Evolutionary conservation across 202 grass and related monocot species (phyloP).

Genomic region (Eragrostis tef): DNA sequence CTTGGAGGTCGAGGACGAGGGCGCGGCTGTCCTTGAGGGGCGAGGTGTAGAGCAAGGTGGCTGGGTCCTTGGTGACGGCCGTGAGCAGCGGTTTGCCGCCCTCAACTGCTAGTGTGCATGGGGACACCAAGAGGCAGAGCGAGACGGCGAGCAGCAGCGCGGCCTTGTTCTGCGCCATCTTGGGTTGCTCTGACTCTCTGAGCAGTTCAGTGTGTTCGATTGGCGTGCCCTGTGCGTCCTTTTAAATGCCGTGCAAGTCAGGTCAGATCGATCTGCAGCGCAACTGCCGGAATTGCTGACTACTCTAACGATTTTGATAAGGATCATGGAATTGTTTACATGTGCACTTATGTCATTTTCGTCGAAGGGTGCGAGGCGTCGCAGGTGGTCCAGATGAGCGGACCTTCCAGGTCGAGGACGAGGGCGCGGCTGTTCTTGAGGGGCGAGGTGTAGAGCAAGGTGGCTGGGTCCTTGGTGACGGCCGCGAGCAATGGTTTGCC

Average conservation of each 20-base stretch:
- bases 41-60: conserved; percentile 73
- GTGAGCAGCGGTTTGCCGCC: conserved; percentile 48
- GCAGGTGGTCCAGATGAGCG: conserved; percentile 70
- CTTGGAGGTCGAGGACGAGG: conserved; percentile 63
- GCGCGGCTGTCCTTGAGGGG: conserved; percentile 24
- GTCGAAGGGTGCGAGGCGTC: conserved; percentile 10
- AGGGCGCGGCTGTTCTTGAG: conserved; percentile 33
- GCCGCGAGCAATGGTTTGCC: conserved; percentile 53
- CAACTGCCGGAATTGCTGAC: background rate
- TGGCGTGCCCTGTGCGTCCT: background rate
- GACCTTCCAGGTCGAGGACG: conserved; percentile 63
- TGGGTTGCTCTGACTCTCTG: background rate
- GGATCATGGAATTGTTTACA: background rate
- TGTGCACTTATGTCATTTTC: background rate
- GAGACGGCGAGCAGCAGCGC: conserved; percentile 4
- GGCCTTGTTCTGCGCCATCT: background rate
- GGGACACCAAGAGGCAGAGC: background rate
- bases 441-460: conserved; percentile 71
- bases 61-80: conserved; percentile 60
- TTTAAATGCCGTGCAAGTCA: conserved; percentile 3
- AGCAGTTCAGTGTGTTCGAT: background rate
- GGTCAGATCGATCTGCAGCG: background rate
- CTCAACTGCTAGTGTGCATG: background rate
- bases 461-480: conserved; percentile 60
- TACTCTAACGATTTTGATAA: background rate